phyloP scores from a whole-genome alignment of 306 rosid genomes.

The Quercus parvula region DNA sequence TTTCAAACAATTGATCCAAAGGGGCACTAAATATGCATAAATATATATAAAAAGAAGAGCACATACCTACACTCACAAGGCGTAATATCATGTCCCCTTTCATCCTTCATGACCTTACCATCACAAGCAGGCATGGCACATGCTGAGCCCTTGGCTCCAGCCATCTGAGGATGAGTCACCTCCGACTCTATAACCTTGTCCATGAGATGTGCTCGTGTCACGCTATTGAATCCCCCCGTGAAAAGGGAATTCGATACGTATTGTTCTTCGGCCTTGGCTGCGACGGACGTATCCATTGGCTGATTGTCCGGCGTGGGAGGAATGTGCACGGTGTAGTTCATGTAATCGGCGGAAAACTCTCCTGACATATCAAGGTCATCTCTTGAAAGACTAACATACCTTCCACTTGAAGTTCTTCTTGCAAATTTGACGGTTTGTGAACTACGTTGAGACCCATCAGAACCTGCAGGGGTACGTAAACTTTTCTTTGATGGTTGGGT shows the following conservation, averaged over 20 bases:
- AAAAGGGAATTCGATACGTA: constrained; percentile 82
- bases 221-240: constrained; percentile 89
- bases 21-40: neutral
- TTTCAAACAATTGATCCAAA: no score
- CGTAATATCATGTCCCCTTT: constrained; percentile 68
- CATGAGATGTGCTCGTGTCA: constrained; percentile 84
- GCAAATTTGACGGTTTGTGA: constrained; percentile 73
- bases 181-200: constrained; percentile 89
- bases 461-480: constrained; percentile 43
- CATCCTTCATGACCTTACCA: constrained; percentile 90
- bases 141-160: constrained; percentile 84
- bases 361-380: constrained; percentile 86
- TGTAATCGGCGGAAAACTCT: constrained; percentile 67
- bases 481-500: constrained; percentile 64
- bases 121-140: constrained; percentile 73
- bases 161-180: constrained; percentile 92
- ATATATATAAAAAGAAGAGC: neutral
- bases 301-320: constrained; percentile 89
- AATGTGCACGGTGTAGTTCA: constrained; percentile 87
- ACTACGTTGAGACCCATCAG: constrained; percentile 34
- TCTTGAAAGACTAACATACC: constrained; percentile 71
- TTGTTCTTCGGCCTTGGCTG: constrained; percentile 86
- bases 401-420: constrained; percentile 79
- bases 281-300: constrained; percentile 70
- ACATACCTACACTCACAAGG: constrained; percentile 92